Conservation (phyloP, 139 green algal species). For the Picochlorum sp. region DNA sequence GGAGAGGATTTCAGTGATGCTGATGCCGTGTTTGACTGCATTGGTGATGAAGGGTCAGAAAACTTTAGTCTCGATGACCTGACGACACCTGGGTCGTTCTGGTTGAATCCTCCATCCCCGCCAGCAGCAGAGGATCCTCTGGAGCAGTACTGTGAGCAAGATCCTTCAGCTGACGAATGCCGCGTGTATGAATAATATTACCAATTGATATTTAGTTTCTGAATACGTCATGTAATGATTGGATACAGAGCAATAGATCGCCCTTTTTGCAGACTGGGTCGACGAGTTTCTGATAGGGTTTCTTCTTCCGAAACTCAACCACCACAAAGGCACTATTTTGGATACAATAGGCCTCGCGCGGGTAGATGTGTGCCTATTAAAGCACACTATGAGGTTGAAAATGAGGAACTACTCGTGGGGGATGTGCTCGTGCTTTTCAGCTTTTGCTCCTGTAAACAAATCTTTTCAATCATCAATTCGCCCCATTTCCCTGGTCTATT, state of each 20-base stretch:
- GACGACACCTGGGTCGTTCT: conserved; percentile 41
- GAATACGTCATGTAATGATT: no score
- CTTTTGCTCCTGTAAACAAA: conserved; percentile 9
- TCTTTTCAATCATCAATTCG: not conserved
- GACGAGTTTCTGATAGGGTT: no score
- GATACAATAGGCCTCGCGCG: no score
- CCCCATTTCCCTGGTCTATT: conserved; percentile 32
- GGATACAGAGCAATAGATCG: no score
- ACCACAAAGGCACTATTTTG: no score
- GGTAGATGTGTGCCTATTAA: no score
- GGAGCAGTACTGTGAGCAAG: not conserved
- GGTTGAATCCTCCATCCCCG: conserved; percentile 40
- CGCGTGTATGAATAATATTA: not conserved
- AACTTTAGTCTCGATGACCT: conserved; percentile 65
- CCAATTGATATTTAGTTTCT: no score
- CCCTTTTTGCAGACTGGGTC: no score
- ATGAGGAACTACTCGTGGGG: conserved; percentile 4
- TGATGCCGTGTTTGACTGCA: conserved; percentile 72
- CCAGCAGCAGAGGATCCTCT: conserved; percentile 15
- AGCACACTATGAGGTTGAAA: conserved; percentile 2
- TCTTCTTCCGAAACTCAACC: no score
- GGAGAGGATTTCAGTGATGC: conserved; percentile 50
- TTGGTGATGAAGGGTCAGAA: conserved; percentile 67
- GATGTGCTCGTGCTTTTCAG: not conserved
- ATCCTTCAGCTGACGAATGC: not conserved